Evolutionary conservation across 805 yeast species (phyloP), one percentile per base, ranked within the genome.

Genomic region (Starmerella apis): DNA sequence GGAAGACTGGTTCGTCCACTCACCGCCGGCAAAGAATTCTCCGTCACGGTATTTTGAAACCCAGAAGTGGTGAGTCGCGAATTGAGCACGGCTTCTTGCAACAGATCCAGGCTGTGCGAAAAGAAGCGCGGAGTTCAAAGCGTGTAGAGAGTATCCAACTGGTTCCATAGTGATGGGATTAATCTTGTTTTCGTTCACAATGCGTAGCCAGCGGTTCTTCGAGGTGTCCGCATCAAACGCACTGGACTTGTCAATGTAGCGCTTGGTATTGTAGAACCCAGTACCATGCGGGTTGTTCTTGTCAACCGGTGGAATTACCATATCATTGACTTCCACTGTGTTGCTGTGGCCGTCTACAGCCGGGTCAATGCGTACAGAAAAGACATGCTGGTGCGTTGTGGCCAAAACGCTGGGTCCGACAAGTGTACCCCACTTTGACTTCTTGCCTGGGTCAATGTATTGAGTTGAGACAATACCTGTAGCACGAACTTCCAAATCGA

Each of bases 381-480:
- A 70, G 63, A 83, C 72, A 69, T 83, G 92, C 70, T 83, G 92
- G 67, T 83, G 92, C 71, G 78, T 80, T 27, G 87, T 81, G 44
- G 92, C 92, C 75, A 81, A 75, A 50, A 80, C 86, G 61, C 80
- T 78, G 55, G 86, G 88, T 30, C 85, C 86, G 51, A 83, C 81
- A 50, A 75, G 74, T 19, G 90, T 83, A 59, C 87, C 87, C 64
- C 68, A 71, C 53, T 83, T 83, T 73, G 78, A 56, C 47, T 80
- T 83, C 51, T 74, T 74, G 60, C 74, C 78, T 57, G 78, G 80
- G 54, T 83, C 88, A 56, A 81, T 78, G 62, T 88, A 88, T 83
- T 80, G 81, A 48, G 92, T 83, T 16, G 90, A 83, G 58, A 83
- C 71, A 61, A 83, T 82, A 72, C 92, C 92, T 49, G 92, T 83